Percentiles rank a stretch among this genome's conserved stretches.
Conservation (phyloP, 306 rosid species). For the Ormosia emarginata region DNA sequence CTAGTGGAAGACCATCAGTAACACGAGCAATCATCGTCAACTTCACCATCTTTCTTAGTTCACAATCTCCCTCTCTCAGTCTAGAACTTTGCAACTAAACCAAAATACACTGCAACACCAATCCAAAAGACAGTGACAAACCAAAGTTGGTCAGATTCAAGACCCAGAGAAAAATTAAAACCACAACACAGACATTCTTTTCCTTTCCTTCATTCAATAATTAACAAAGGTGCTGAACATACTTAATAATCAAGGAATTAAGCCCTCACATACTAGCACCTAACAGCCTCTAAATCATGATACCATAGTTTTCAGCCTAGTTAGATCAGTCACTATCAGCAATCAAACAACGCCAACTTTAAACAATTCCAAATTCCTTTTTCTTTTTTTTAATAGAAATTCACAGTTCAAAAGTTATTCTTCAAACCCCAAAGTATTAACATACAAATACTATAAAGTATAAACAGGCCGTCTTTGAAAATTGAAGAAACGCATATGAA, state of each 20-base stretch:
- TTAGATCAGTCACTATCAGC: constrained; percentile 3
- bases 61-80: constrained; percentile 25
- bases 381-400: not conserved
- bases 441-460: not conserved
- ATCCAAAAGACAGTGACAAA: constrained; percentile 16
- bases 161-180: not conserved
- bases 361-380: not conserved
- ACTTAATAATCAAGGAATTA: not conserved
- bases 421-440: not conserved
- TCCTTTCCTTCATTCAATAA: not conserved
- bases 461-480: not conserved
- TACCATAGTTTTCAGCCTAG: not conserved
- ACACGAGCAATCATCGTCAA: constrained; percentile 96
- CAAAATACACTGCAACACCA: constrained; percentile 18
- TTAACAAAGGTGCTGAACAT: not conserved
- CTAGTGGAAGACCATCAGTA: constrained; percentile 90
- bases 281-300: not conserved
- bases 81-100: constrained; percentile 16
- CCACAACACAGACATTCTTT: not conserved
- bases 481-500: not conserved
- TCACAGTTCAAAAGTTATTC: constrained; percentile 1
- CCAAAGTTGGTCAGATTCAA: not conserved
- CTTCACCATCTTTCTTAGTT: constrained; percentile 81
- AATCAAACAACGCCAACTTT: constrained; percentile 8
- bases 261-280: not conserved